A percentile compares a stretch with the other conserved stretches of the same genome.
Evolutionary conservation across 2,329 filamentous ascomycete genomes (phyloP).

Genomic region (Hypoxylon sp.): DNA sequence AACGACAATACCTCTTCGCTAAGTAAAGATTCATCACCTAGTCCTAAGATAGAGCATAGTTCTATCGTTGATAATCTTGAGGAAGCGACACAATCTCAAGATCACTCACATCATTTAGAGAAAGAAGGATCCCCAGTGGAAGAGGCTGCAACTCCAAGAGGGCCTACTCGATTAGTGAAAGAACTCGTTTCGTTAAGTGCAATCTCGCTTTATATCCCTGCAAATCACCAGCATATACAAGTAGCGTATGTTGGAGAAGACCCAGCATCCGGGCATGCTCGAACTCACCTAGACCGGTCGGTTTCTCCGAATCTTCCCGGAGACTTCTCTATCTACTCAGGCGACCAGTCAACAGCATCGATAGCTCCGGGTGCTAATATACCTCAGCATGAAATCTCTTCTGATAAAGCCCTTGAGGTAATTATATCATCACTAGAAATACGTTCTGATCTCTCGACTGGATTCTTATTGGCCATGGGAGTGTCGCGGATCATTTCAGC

Average conservation of each 20-base stretch:
- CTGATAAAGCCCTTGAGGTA: constrained; percentile 64
- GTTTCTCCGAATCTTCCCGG: constrained; percentile 70
- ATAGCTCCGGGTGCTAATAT: constrained; percentile 31
- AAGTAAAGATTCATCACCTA: neutral
- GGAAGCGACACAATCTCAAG: constrained; percentile 40
- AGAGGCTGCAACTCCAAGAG: constrained; percentile 65
- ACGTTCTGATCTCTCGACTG: constrained; percentile 70
- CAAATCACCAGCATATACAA: constrained; percentile 63
- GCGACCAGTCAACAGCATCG: constrained; percentile 46
- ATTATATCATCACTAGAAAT: constrained; percentile 67
- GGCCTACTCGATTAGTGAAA: constrained; percentile 69
- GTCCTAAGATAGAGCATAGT: constrained; percentile 14
- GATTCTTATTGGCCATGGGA: constrained; percentile 68
- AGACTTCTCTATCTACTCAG: constrained; percentile 69
- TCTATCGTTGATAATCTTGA: constrained; percentile 45
- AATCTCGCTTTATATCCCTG: constrained; percentile 70
- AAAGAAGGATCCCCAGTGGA: constrained; percentile 51
- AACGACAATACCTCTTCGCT: constrained; percentile 6
- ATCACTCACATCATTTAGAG: constrained; percentile 40
- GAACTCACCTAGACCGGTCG: constrained; percentile 47
- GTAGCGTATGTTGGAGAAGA: constrained; percentile 51
- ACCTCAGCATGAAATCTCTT: constrained; percentile 31
- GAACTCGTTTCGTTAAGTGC: constrained; percentile 66
- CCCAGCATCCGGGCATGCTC: constrained; percentile 17
- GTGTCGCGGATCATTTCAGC: constrained; percentile 65